Base-by-base conservation (phyloP, 768 basidiomycete species). In the Exsudoporus frostii region DNA sequence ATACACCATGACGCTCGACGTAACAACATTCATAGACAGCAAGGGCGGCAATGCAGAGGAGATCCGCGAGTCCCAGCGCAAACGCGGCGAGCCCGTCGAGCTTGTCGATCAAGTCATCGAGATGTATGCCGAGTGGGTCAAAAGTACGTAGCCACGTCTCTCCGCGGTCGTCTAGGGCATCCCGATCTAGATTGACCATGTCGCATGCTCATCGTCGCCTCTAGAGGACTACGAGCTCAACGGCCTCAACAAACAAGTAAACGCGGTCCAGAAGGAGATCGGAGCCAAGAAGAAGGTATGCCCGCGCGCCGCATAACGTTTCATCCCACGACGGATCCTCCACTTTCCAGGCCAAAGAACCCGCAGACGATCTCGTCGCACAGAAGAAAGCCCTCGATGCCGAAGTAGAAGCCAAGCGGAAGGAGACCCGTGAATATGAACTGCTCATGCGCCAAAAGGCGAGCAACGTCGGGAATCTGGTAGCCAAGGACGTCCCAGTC, bases 191-290 rank as follows among this genome's bases (percentile, higher is more conserved):
- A 49, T 51, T 40, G 13, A 30, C 38, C 24, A 4, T 47, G 33
- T 36, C 44, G 30, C 14, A 19, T 52, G 33, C 48, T 53, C 40
- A 58, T 46, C 14, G 2, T 17, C 14, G 1, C 17, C 14, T 38
- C 0, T 63, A 98, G 96, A 88, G 80, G 88, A 94, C 63, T 98
- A 84, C 65, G 92, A 97, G 45, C 77, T 83, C 20, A 91, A 89
- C 62, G 79, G 77, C 17, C 71, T 89, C 45, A 79, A 84, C 61
- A 94, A 95, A 69, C 80, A 91, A 61, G 82, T 91, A 37, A 98
- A 99, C 63, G 82, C 82, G 14, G 77, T 95, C 11, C 95, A 99
- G 76, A 99, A 98, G 71, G 84, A 98, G 71, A 98, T 99, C 64
- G 85, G 84, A 11, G 78, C 81, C 2, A 97, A 93, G 83, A 97